These are phyloP conservation scores for Cladophialophora yegresii DNA, from an alignment of 2,329 filamentous ascomycete species.

Conservation along the genomic window DNA sequence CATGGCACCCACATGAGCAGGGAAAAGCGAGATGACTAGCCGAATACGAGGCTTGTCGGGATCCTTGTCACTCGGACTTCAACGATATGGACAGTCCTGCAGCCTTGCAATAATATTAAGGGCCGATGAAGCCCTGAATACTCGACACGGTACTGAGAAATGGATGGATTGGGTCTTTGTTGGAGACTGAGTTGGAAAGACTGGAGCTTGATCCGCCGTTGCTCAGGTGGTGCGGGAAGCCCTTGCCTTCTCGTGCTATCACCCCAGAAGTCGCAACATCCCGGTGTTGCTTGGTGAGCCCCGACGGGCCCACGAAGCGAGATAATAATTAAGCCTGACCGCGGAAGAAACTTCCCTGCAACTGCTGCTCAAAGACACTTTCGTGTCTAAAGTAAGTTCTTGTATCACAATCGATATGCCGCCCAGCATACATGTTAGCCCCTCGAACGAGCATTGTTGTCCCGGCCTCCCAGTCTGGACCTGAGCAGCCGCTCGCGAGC, in stretches of 20 bases:
- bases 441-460: neutral
- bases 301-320: neutral
- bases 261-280: neutral
- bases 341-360: neutral
- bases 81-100: neutral
- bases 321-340: neutral
- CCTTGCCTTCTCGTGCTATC: neutral
- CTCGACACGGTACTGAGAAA: neutral
- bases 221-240: neutral
- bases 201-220: neutral
- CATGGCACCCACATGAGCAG: constrained; percentile 1
- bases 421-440: neutral
- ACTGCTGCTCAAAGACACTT: no score
- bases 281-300: neutral
- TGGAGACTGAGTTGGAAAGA: neutral
- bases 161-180: neutral
- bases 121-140: neutral
- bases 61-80: neutral
- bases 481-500: neutral
- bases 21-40: constrained; percentile 17
- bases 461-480: neutral
- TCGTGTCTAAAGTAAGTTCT: neutral
- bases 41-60: constrained; percentile 17
- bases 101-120: neutral
- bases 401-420: neutral